Evolutionary conservation across 345 rosid species (phyloP).

Genomic region (Eucalyptus viminalis): DNA sequence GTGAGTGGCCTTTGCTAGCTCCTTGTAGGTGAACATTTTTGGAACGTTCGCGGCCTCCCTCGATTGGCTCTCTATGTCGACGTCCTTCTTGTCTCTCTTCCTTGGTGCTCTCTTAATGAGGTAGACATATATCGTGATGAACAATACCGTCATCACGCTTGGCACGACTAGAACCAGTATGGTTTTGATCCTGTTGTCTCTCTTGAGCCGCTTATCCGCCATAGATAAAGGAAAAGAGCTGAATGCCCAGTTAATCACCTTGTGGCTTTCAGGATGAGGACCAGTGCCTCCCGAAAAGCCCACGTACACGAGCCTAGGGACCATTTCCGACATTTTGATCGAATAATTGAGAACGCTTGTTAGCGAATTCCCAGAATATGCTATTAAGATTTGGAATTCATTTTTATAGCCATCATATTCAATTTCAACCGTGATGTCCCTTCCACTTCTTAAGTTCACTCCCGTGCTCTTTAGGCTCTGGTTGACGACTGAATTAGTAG

Average conservation of each 20-base stretch:
- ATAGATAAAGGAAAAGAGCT: background rate
- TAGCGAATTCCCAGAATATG: slow-evolving; percentile 11
- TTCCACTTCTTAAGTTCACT: slow-evolving; percentile 26
- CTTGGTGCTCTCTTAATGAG: background rate
- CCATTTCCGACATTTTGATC: slow-evolving; percentile 2
- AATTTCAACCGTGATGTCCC: slow-evolving; percentile 4
- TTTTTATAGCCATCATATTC: background rate
- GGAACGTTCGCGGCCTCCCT: slow-evolving; percentile 21
- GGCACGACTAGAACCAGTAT: background rate
- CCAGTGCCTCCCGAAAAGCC: slow-evolving; percentile 30
- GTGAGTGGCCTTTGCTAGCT: slow-evolving; percentile 17
- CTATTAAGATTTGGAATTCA: background rate
- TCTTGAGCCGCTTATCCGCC: background rate
- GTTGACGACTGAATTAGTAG: background rate
- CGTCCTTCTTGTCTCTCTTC: background rate
- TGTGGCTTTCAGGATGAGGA: slow-evolving; percentile 5
- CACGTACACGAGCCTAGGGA: slow-evolving; percentile 11
- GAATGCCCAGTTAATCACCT: slow-evolving; percentile 8
- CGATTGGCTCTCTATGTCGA: slow-evolving; percentile 10
- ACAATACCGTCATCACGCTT: background rate
- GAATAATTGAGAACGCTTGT: slow-evolving; percentile 13
- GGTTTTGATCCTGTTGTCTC: background rate
- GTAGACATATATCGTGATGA: background rate
- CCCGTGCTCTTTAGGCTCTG: slow-evolving; percentile 10
- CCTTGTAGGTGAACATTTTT: slow-evolving; percentile 10